These are phyloP conservation scores for Calonectria henricotiae DNA, from an alignment of 2,329 filamentous ascomycete species.

Conservation along the genomic window DNA sequence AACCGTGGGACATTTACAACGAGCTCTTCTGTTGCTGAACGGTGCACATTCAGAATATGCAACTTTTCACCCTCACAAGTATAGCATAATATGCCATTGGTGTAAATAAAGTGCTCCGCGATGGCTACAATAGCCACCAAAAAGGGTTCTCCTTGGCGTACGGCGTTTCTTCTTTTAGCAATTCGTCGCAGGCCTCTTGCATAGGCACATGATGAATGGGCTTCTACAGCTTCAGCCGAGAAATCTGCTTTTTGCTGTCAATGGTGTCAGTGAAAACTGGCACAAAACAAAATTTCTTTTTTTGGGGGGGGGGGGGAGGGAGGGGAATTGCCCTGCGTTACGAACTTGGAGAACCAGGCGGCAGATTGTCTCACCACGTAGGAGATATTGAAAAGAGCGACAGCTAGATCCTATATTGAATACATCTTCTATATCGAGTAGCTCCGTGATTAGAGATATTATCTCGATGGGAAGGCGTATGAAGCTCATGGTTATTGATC, in stretches of 20 bases:
- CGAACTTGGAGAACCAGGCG: conserved; percentile 73
- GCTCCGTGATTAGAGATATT: conserved; percentile 71
- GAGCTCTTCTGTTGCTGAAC: conserved; percentile 66
- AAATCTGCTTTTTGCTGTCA: conserved; percentile 48
- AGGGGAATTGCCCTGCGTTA: background rate
- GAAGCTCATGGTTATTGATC: conserved; percentile 59
- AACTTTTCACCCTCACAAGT: conserved; percentile 65
- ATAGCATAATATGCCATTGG: conserved; percentile 78
- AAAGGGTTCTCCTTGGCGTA: conserved; percentile 76
- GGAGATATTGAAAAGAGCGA: conserved; percentile 66
- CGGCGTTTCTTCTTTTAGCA: conserved; percentile 74
- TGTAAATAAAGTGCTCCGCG: conserved; percentile 75
- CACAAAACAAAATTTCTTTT: background rate
- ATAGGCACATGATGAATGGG: conserved; percentile 42
- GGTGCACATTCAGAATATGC: conserved; percentile 73
- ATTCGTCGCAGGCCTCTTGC: conserved; percentile 67
- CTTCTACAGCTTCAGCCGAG: conserved; percentile 48
- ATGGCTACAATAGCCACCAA: conserved; percentile 73
- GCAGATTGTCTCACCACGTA: conserved; percentile 72
- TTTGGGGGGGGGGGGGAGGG: background rate
- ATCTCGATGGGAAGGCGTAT: conserved; percentile 74
- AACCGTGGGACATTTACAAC: conserved; percentile 69
- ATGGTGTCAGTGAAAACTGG: conserved; percentile 22
- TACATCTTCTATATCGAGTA: conserved; percentile 73
- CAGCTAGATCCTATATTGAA: conserved; percentile 71